Conservation (phyloP, 1,284 basidiomycete genomes). For the Boletus smithii region DNA sequence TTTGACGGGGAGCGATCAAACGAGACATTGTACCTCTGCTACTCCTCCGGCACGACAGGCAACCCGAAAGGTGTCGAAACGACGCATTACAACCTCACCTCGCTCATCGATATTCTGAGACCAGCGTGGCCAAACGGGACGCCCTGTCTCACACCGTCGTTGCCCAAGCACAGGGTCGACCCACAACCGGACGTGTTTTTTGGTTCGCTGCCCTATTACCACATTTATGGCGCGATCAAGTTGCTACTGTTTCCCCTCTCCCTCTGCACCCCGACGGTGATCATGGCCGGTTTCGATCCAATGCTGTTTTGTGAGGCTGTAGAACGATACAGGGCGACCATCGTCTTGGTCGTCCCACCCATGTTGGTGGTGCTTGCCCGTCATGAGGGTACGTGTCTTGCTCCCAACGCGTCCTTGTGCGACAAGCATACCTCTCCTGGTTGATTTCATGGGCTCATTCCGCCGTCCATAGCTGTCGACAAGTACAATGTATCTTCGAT, state of each 20-base stretch:
- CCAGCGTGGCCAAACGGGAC: slow-evolving; percentile 39
- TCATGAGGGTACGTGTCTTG: slow-evolving; percentile 48
- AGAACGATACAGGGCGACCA: slow-evolving; percentile 62
- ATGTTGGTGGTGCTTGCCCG: slow-evolving; percentile 72
- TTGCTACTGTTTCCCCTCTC: slow-evolving; percentile 61
- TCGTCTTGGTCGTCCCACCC: slow-evolving; percentile 76
- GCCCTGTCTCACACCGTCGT: slow-evolving; percentile 24
- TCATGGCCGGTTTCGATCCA: slow-evolving; percentile 76
- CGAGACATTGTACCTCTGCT: slow-evolving; percentile 62
- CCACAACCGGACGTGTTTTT: slow-evolving; percentile 45
- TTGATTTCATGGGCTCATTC: not conserved
- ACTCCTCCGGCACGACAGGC: slow-evolving; percentile 64
- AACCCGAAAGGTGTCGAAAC: slow-evolving; percentile 63
- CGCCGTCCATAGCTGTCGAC: slow-evolving; percentile 46
- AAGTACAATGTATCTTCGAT: slow-evolving; percentile 70
- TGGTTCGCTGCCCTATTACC: slow-evolving; percentile 55
- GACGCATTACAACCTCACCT: slow-evolving; percentile 62
- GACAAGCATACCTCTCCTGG: not conserved
- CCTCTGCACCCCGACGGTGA: slow-evolving; percentile 56
- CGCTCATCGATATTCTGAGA: slow-evolving; percentile 45
- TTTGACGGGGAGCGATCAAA: slow-evolving; percentile 48
- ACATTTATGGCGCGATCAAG: slow-evolving; percentile 55
- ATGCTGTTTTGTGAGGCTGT: slow-evolving; percentile 64
- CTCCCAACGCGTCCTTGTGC: not conserved
- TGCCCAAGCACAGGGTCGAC: not conserved